Evolutionary conservation across 768 basidiomycete species (phyloP), one percentile per base, ranked within the genome.

Genomic region (Asterophora parasitica): DNA sequence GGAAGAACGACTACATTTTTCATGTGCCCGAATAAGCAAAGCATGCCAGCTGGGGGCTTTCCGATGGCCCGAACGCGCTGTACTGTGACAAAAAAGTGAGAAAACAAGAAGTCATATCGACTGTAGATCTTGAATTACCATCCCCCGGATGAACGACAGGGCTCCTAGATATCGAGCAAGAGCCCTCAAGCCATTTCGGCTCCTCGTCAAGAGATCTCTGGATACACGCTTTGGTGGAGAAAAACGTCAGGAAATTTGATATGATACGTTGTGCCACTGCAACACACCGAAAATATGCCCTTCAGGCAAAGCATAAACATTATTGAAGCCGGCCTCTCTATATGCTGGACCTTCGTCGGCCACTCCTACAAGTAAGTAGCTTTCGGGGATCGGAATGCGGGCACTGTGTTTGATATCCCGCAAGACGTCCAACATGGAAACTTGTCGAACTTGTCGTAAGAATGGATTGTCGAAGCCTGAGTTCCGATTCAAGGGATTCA

Each of bases 341-440:
- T 88, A 87, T 0, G 82, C 78, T 0, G 82, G 79, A 0, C 88
- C 88, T 64, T 92, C 88, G 56, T 93, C 91, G 3, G 88, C 85
- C 7, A 92, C 77, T 1, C 92, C 91, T 9, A 91, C 85, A 1
- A 93, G 72, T 20, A 82, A 71, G 49, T 80, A 80, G 50, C 82
- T 82, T 0, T 80, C 66, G 0, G 82, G 82, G 8, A 93, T 75
- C 3, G 74, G 79, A 20, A 93, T 86, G 7, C 88, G 73, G 0
- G 90, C 90, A 32, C 73, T 69, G 54, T 88, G 80, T 56, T 92
- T 92, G 57, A 92, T 78, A 34, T 80, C 79, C 4, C 88, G 75
- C 33, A 92, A 65, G 9, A 85, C 77, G 51, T 81, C 77, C 38
- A 76, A 78, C 64, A 79, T 78, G 0, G 82, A 75, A 28, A 81